Conservation (phyloP, 2,329 filamentous ascomycete genomes). For the Alternaria novae-zelandiae region DNA sequence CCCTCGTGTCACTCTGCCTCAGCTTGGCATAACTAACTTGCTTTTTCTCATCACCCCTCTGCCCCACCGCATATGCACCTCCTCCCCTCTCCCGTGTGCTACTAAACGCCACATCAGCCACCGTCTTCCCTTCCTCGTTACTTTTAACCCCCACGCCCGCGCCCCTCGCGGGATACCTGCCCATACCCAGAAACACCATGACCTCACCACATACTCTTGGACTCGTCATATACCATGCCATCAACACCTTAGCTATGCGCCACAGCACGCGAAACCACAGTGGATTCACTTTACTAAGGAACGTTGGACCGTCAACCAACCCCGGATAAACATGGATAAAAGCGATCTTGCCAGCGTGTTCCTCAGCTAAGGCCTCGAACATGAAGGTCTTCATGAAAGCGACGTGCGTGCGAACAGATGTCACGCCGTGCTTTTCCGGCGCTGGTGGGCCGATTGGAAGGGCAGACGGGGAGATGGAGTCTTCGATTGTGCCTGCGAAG, state of each 20-base stretch:
- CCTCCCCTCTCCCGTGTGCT: slow-evolving; percentile 30
- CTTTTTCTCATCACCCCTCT: slow-evolving; percentile 27
- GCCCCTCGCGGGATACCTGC: slow-evolving; percentile 28
- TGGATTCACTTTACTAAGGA: slow-evolving; percentile 31
- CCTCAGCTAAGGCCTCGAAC: slow-evolving; percentile 33
- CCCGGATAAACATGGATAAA: slow-evolving; percentile 45
- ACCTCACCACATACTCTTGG: slow-evolving; percentile 39
- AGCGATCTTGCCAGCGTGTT: slow-evolving; percentile 30
- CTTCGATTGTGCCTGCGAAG: slow-evolving; percentile 41
- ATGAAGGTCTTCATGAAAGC: slow-evolving; percentile 43
- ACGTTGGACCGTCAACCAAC: slow-evolving; percentile 40
- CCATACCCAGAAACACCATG: slow-evolving; percentile 39
- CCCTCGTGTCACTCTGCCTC: slow-evolving; percentile 31
- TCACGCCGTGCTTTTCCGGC: slow-evolving; percentile 31
- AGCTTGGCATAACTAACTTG: slow-evolving; percentile 24
- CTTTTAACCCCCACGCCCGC: slow-evolving; percentile 5
- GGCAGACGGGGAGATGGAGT: slow-evolving; percentile 27
- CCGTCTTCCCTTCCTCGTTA: background rate
- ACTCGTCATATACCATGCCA: slow-evolving; percentile 28
- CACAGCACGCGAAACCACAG: slow-evolving; percentile 40
- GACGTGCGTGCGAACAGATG: slow-evolving; percentile 34
- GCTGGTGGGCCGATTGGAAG: slow-evolving; percentile 36
- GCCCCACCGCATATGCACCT: slow-evolving; percentile 34
- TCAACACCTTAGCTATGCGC: slow-evolving; percentile 31
- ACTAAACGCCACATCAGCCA: slow-evolving; percentile 20